Base-by-base conservation (phyloP, 768 basidiomycete species). In the Tricholoma furcatifolium region DNA sequence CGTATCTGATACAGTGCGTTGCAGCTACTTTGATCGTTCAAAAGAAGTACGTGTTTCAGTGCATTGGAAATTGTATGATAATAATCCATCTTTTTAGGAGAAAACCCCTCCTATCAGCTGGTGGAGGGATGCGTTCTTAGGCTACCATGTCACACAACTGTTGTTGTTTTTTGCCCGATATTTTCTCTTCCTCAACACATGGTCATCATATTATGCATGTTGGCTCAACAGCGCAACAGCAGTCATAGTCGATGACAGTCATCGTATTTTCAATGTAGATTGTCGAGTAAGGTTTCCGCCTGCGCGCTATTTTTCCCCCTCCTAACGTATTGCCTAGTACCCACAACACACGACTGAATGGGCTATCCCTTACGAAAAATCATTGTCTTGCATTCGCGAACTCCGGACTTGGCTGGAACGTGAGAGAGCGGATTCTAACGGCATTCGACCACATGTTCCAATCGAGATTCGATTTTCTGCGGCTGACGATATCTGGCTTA, bases 261-360 rank as follows among this genome's bases (percentile, higher is more conserved):
- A 87, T 62, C 79, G 81, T 31, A 83, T 98, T 54, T 95, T 97
- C 74, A 98, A 98, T 65, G 77, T 97, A 55, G 95, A 98, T 58
- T 94, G 91, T 71, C 79, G 91, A 71, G 91, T 93, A 67, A 63
- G 91, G 76, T 23, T 11, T 17, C 21, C 9, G 1, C 1, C 15
- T 23, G 35, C 20, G 4, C 11, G 15, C 36, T 15, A 35, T 1
- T 20, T 38, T 27, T 5, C 0, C 30, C 23, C 18, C 31, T 20
- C n/a, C 39, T 36, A 18, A 58, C 30, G 18, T 38, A 4, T 11
- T 15, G 10, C 40, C 9, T 14, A 94, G 93, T 92, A 87, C 69
- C 85, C 84, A 1, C 94, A 98, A 69, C 87, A 93, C 68, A 98
- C 97, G 2, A 93, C 91, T 10, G 97, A 99, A 70, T 96, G 93